Evolutionary conservation across 306 rosid species (phyloP), one percentile per base, ranked within the genome.

Genomic region (Amphicarpaea edgeworthii): DNA sequence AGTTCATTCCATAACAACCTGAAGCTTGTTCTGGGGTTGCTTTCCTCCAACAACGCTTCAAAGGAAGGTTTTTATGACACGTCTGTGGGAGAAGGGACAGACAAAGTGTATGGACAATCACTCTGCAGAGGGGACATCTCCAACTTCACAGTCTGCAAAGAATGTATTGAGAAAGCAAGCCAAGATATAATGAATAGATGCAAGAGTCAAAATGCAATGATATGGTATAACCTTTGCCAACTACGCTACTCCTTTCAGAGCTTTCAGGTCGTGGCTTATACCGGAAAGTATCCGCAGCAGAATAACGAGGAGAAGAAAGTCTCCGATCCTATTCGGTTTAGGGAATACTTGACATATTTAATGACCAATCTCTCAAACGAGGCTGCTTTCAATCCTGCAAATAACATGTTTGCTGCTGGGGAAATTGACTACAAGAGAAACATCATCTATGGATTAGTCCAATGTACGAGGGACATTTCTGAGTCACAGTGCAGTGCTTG

Each of bases 151-250:
- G 77, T 67, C 28, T 91, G 96, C 49, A 28, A 34, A 51, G 45
- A 68, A 19, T 88, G 96, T 73, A 37, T 87, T 21, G 30, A 82
- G 77, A 73, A 72, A 42, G 93, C 91, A 38, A 84, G 85, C 68
- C 55, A 80, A 26, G 84, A 85, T 32, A 70, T 88, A 23, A 71
- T 81, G 57, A 73, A 53, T 0, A 68, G 19, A 0, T 91, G 96
- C 43, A 73, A 3, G 0, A 67, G 77, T 40, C 58, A 77, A 82
- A 83, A 81, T 43, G 97, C 90, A 49, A 63, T 83, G 8, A 75
- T 89, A 9, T 91, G 97, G 97, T 87, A 87, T 68, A 87, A 91
- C 0, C 59, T 23, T n/a, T 89, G 97, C 68, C 91, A 85, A 69
- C 79, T 88, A 28, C 86, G 79, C 10, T 90, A 90, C 81, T 85